Conservation (phyloP, 2,329 filamentous ascomycete species). For the Botrytis fabae region DNA sequence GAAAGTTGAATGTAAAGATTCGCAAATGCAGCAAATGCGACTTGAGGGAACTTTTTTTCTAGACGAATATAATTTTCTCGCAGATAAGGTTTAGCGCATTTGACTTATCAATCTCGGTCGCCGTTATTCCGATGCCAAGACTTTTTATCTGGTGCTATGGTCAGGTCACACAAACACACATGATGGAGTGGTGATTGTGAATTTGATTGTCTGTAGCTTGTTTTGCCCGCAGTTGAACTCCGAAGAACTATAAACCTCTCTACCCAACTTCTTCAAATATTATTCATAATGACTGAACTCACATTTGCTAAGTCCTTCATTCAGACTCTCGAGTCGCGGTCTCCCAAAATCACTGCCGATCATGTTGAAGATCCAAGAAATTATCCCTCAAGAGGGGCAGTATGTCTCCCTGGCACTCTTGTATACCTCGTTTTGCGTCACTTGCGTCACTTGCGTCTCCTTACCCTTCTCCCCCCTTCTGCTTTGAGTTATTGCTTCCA, state of each 20-base stretch:
- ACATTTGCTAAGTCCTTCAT: conserved; percentile 85
- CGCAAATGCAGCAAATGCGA: conserved; percentile 18
- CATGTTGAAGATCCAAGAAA: conserved; percentile 84
- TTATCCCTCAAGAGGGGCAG: conserved; percentile 74
- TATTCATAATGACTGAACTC: conserved; percentile 70
- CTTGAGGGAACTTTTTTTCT: conserved; percentile 29
- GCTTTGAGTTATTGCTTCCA: background rate
- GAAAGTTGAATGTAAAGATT: conserved; percentile 22
- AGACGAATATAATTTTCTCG: conserved; percentile 28
- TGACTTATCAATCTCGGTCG: conserved; percentile 23
- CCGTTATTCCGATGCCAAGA: conserved; percentile 29
- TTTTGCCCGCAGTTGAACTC: background rate
- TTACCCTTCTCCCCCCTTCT: background rate
- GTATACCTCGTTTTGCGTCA: background rate
- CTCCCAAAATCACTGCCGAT: conserved; percentile 80
- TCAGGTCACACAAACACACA: background rate
- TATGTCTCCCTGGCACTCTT: conserved; percentile 48
- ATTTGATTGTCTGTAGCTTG: conserved; percentile 4
- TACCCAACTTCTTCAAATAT: background rate
- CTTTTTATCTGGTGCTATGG: conserved; percentile 3
- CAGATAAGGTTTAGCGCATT: conserved; percentile 33
- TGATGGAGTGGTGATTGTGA: background rate
- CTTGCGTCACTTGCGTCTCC: background rate
- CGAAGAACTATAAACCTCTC: background rate
- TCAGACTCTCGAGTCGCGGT: conserved; percentile 72